These are phyloP conservation scores for Globisporangium abappressorium DNA, from an alignment of 352 stramenopile genomes.

Conservation along the genomic window DNA sequence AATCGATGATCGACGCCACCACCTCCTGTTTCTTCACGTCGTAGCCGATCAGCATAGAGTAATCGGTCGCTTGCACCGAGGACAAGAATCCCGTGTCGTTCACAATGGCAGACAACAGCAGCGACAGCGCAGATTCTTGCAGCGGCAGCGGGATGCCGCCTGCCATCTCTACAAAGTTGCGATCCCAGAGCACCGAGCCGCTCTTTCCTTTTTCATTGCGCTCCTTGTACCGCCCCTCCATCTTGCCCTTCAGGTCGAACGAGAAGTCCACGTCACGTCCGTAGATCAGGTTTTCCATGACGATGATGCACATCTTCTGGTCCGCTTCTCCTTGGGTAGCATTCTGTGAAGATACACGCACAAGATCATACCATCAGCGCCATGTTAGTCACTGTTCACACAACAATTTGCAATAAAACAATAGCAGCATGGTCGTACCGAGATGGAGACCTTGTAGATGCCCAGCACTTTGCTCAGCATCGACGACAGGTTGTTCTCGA, in stretches of 20 bases:
- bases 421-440: conserved; percentile 21
- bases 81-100: conserved; percentile 86
- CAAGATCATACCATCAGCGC: not conserved
- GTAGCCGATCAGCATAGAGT: conserved; percentile 88
- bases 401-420: not conserved
- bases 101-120: conserved; percentile 79
- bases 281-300: conserved; percentile 89
- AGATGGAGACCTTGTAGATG: conserved; percentile 85
- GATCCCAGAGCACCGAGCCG: conserved; percentile 74
- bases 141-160: conserved; percentile 78
- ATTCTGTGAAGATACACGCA: conserved; percentile 6
- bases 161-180: conserved; percentile 85
- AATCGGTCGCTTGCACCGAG: conserved; percentile 82
- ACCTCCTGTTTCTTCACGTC: conserved; percentile 85
- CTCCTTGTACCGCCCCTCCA: conserved; percentile 78
- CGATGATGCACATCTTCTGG: conserved; percentile 82
- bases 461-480: conserved; percentile 88
- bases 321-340: conserved; percentile 50
- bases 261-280: conserved; percentile 82
- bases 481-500: conserved; percentile 81
- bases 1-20: conserved; percentile 87
- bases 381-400: not conserved
- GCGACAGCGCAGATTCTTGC: conserved; percentile 78
- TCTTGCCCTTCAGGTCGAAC: conserved; percentile 88
- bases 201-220: conserved; percentile 23